A percentile compares a stretch with the other conserved stretches of the same genome.
Evolutionary conservation across 495 filamentous ascomycete species (phyloP).

Genomic region (Hypoxylon lenormandii): DNA sequence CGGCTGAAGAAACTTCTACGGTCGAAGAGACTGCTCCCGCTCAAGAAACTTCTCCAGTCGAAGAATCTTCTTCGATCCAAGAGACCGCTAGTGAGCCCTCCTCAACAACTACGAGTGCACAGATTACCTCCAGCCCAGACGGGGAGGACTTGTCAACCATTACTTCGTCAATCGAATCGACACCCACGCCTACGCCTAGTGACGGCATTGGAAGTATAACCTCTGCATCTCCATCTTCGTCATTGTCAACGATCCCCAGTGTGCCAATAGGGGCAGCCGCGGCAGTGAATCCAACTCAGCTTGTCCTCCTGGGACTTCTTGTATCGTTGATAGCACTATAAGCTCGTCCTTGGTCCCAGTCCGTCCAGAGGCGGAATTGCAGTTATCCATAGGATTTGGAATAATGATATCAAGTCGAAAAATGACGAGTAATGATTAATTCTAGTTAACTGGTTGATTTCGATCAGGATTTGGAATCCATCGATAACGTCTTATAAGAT

Average conservation of each 20-base stretch:
- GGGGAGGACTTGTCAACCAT: not conserved
- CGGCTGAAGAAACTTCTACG: no score
- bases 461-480: no score
- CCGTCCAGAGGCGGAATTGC: not conserved
- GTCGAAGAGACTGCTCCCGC: no score
- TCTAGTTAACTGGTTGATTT: no score
- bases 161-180: conserved; percentile 7
- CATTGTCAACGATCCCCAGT: not conserved
- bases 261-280: not conserved
- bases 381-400: not conserved
- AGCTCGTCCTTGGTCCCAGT: not conserved
- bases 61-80: conserved; percentile 17
- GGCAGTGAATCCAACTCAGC: not conserved
- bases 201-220: not conserved
- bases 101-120: not conserved
- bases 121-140: conserved; percentile 1
- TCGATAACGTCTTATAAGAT: no score
- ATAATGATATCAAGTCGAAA: not conserved
- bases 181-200: not conserved
- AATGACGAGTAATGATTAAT: no score
- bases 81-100: conserved; percentile 15
- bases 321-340: conserved; percentile 12
- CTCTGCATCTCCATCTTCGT: not conserved
- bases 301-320: conserved; percentile 14
- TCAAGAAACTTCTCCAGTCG: not conserved